Evolutionary conservation across 805 yeast genomes (phyloP).

Genomic region (Torulaspora indica): DNA sequence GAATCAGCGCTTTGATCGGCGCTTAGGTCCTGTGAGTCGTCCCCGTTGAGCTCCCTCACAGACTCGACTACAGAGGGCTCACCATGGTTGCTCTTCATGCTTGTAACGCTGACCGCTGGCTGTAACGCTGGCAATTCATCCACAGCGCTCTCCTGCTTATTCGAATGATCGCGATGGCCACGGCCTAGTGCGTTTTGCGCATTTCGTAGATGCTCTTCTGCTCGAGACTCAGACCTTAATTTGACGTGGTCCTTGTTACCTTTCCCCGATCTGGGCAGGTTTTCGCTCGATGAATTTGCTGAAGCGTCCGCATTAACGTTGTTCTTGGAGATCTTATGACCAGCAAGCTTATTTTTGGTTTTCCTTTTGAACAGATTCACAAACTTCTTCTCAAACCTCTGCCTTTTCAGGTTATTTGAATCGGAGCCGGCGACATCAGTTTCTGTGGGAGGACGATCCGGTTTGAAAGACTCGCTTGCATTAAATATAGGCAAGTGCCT

Average conservation of each 20-base stretch:
- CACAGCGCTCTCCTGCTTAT: neutral
- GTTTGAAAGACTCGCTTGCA: constrained; percentile 3
- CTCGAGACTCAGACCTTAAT: constrained; percentile 8
- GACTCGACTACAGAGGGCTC: constrained; percentile 19
- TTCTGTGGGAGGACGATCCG: neutral
- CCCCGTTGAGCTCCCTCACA: constrained; percentile 22
- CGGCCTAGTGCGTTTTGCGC: neutral
- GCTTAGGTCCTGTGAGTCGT: constrained; percentile 24
- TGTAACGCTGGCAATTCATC: constrained; percentile 13
- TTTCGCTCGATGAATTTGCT: constrained; percentile 12
- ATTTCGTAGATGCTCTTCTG: constrained; percentile 8
- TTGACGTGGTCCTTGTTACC: constrained; percentile 10
- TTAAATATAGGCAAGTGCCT: constrained; percentile 33
- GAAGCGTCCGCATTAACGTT: constrained; percentile 7
- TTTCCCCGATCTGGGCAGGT: constrained; percentile 13
- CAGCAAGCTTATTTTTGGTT: constrained; percentile 7
- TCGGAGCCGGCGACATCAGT: neutral
- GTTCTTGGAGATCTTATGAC: constrained; percentile 1
- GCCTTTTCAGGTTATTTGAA: constrained; percentile 7
- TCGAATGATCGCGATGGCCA: neutral
- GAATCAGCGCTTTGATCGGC: constrained; percentile 3
- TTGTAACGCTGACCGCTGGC: constrained; percentile 20
- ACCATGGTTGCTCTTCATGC: constrained; percentile 7
- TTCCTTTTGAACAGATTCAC: constrained; percentile 22
- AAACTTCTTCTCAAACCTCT: constrained; percentile 26